Evolutionary conservation across 805 yeast genomes (phyloP), one percentile per base, ranked within the genome.

Genomic region (Candida cerambycidarum): DNA sequence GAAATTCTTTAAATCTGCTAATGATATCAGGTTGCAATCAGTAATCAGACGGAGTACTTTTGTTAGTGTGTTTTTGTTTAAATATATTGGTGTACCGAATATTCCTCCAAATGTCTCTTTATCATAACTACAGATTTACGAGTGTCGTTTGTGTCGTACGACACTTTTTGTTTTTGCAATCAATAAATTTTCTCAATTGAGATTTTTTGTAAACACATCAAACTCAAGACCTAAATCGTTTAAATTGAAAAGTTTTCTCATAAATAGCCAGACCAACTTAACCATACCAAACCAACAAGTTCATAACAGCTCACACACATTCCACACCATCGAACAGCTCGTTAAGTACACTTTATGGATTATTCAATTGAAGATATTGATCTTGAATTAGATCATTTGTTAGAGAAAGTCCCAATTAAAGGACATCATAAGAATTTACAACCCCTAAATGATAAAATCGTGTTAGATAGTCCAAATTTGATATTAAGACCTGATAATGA

Each of bases 371-470:
- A 37, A 16, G 45, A 42, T 25, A 17, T 42, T 10, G 40, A 41
- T 21, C 36, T 41, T 6, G 45, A 42, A 13, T 32, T 42, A 28
- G 45, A 37, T 18, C 45, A 42, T 32, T 37, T 42, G n/a, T 18
- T 42, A 32, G 34, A 42, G 15, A 39, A 34, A 12, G 16, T 21
- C 8, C 38, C 43, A 3, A n/a, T 28, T 9, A 40, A 40, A 32
- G 17, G 18, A 33, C 38, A 40, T 5, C 19, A 34, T 14, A 34
- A 34, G 10, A 34, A 34, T 15, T 34, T 34, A 24, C 27, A 34
- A 12, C 38, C 42, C 5, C 12, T 32, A n/a, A 33, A 21, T 28
- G 38, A 42, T 7, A 42, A 37, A 16, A 17, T 42, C 10, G 19
- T 16, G 4, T 42, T 42, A 27, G 28, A 42, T 17, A 42, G 28